Percentiles rank a stretch among this genome's conserved stretches.
Evolutionary conservation across 2,329 filamentous ascomycete species (phyloP).

Genomic region (Botrytis sinoallii): DNA sequence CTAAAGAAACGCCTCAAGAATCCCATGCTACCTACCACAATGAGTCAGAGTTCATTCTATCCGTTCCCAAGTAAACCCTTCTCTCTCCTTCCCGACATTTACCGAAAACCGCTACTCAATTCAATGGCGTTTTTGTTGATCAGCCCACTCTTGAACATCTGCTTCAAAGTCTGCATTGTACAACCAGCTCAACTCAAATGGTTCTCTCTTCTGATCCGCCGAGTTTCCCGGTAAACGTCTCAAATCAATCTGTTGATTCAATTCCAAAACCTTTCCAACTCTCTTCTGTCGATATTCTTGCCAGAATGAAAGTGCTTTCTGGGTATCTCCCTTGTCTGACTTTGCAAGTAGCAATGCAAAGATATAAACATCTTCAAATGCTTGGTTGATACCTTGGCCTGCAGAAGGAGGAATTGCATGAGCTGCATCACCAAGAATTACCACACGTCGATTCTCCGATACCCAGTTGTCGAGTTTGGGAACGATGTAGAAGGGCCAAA

Average conservation of each 20-base stretch:
- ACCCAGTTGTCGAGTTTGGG: slow-evolving; percentile 44
- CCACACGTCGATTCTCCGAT: slow-evolving; percentile 38
- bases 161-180: slow-evolving; percentile 22
- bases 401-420: slow-evolving; percentile 49
- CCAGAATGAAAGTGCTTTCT: slow-evolving; percentile 43
- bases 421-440: slow-evolving; percentile 49
- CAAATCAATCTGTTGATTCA: slow-evolving; percentile 46
- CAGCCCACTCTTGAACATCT: slow-evolving; percentile 21
- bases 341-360: slow-evolving; percentile 43
- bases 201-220: slow-evolving; percentile 44
- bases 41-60: background rate
- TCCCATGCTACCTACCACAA: background rate
- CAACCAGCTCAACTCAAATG: slow-evolving; percentile 31
- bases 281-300: slow-evolving; percentile 47
- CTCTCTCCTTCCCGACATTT: background rate
- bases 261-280: slow-evolving; percentile 46
- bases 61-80: background rate
- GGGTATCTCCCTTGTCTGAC: slow-evolving; percentile 28
- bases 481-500: slow-evolving; percentile 47
- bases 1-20: background rate
- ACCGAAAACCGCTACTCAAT: background rate
- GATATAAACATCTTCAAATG: slow-evolving; percentile 49
- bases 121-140: background rate
- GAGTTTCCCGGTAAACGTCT: slow-evolving; percentile 18
- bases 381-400: slow-evolving; percentile 48